Conservation (phyloP, 2,329 filamentous ascomycete species). For the Pseudocercospora eumusae region DNA sequence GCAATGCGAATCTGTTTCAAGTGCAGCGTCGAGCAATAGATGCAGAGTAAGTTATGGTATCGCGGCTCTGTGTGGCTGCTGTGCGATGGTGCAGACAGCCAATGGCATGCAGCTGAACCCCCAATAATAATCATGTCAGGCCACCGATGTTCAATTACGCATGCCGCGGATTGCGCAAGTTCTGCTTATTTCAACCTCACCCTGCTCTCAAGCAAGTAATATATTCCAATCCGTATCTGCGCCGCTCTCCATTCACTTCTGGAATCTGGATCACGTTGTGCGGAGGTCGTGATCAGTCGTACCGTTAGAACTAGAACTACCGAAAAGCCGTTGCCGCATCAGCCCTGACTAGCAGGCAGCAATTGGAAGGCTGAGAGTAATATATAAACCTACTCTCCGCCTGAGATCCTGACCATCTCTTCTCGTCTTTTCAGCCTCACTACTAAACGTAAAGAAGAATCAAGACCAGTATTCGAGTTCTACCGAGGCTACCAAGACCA, state of each 20-base stretch:
- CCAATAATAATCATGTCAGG: not conserved
- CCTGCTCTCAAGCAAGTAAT: not conserved
- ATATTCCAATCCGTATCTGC: too few species aligned
- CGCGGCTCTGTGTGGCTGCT: not conserved
- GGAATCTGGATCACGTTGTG: not conserved
- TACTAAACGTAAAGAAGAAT: too few species aligned
- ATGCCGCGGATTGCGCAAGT: not conserved
- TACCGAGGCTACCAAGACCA: not conserved
- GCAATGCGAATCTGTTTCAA: not conserved
- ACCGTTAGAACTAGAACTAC: too few species aligned
- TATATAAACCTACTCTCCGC: not conserved
- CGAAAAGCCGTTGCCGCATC: not conserved
- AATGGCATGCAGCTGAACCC: not conserved
- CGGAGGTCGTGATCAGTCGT: not conserved
- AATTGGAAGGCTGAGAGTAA: not conserved
- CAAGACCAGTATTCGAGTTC: not conserved
- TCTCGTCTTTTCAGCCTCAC: not conserved
- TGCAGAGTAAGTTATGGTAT: not conserved
- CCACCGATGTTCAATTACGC: not conserved
- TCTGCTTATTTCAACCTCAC: constrained; percentile 1
- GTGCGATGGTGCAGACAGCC: not conserved
- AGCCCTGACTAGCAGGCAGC: constrained; percentile 2
- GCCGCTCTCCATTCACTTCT: not conserved
- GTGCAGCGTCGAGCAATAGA: not conserved
- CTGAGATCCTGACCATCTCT: not conserved